These are phyloP conservation scores for Candida saitoana DNA, from an alignment of 805 yeast species.

Conservation along the genomic window DNA sequence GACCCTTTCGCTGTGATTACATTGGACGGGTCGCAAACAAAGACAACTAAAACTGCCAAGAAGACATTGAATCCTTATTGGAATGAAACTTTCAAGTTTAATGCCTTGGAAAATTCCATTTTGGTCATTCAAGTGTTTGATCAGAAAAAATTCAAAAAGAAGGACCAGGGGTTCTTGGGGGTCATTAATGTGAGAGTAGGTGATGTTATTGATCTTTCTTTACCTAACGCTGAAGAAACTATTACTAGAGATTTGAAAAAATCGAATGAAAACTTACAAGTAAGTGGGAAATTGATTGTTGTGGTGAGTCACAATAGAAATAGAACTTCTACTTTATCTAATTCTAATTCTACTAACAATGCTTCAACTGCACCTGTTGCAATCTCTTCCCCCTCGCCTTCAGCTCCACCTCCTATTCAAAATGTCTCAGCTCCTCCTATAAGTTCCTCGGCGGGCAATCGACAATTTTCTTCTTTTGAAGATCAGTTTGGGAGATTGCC, in stretches of 20 bases:
- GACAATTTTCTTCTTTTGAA: conserved; percentile 89
- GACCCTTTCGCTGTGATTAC: conserved; percentile 98
- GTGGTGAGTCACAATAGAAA: conserved; percentile 50
- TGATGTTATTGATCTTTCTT: conserved; percentile 71
- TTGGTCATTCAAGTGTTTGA: conserved; percentile 93
- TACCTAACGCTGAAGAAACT: conserved; percentile 64
- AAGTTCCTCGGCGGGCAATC: conserved; percentile 22
- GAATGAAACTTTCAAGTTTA: conserved; percentile 87
- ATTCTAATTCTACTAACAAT: conserved; percentile 18
- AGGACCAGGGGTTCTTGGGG: conserved; percentile 97
- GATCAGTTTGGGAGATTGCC: conserved; percentile 96
- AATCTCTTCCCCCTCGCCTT: conserved; percentile 6
- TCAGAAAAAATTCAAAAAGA: conserved; percentile 94
- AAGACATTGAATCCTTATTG: conserved; percentile 96
- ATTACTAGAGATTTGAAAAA: conserved; percentile 88
- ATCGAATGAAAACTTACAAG: conserved; percentile 86
- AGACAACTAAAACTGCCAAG: conserved; percentile 88
- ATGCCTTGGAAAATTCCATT: conserved; percentile 74
- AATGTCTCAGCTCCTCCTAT: conserved; percentile 14
- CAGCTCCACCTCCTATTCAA: conserved; percentile 9
- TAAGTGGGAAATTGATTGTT: conserved; percentile 86
- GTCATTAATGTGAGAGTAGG: conserved; percentile 89
- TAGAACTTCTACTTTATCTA: conserved; percentile 10
- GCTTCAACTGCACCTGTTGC: conserved; percentile 13
- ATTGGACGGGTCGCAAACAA: conserved; percentile 96